Percentiles rank a stretch among this genome's conserved stretches.
Conservation (phyloP, 805 yeast genomes). For the Candida pseudoglaebosa region DNA sequence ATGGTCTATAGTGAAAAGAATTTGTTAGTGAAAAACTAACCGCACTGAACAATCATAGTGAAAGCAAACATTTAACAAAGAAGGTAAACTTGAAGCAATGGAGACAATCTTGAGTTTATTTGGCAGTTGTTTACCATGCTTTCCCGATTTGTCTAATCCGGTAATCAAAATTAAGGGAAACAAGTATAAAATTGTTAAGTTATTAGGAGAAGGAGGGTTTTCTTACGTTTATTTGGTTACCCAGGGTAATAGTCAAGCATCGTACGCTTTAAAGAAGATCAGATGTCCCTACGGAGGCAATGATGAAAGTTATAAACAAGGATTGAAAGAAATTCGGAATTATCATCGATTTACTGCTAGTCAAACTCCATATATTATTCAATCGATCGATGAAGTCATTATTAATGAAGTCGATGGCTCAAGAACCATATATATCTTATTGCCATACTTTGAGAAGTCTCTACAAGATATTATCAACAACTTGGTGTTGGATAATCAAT, state of each 20-base stretch:
- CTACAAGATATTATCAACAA: constrained; percentile 76
- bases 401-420: constrained; percentile 76
- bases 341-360: constrained; percentile 62
- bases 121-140: constrained; percentile 42
- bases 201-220: constrained; percentile 90
- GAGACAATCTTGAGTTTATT: constrained; percentile 18
- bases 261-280: constrained; percentile 78
- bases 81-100: constrained; percentile 15
- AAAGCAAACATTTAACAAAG: too few relatives aligned
- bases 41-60: too few relatives aligned
- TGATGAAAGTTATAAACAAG: constrained; percentile 54
- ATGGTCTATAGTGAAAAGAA: too few relatives aligned
- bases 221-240: constrained; percentile 81
- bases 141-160: constrained; percentile 46
- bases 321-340: constrained; percentile 73
- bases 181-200: constrained; percentile 56
- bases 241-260: constrained; percentile 32
- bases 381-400: constrained; percentile 66
- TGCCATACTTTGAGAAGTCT: constrained; percentile 73
- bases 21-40: too few relatives aligned
- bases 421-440: constrained; percentile 68
- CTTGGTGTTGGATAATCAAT: constrained; percentile 51
- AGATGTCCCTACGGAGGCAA: constrained; percentile 84
- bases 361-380: constrained; percentile 59
- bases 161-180: constrained; percentile 58